Evolutionary conservation across 345 rosid species (phyloP), one percentile per base, ranked within the genome.

Genomic region (Firmiana major): DNA sequence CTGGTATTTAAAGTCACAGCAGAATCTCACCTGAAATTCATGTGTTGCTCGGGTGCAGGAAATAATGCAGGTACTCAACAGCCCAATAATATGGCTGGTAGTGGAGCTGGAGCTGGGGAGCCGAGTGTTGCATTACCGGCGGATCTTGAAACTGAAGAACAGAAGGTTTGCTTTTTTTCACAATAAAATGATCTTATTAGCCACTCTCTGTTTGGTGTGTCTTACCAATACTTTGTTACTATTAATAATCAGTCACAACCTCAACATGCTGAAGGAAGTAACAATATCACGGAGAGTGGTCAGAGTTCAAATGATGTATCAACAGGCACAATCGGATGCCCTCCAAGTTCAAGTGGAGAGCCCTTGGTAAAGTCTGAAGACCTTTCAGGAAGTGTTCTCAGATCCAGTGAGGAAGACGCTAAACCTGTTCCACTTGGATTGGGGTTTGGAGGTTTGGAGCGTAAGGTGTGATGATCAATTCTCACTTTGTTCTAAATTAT

Each of bases 361-460:
- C 75, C 82, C 53, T 19, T 68, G 53, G 64, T 73, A 63, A 86
- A 84, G 76, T 75, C 71, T 51, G 90, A 88, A 83, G 87, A 64
- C 69, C 73, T 82, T 53, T 73, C 85, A 40, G 66, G 78, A 74
- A 78, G 79, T 78, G 78, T 77, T 79, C 49, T 78, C 13, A 86
- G 84, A 78, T 81, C 86, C 73, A 53, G 84, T 72, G 86, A 82
- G 81, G 87, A 85, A 49, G 79, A 69, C 78, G 72, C 83, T 49
- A 81, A 85, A 63, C 66, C 85, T 73, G 85, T 79, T 15, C 98
- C 99, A 38, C 90, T 92, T 82, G 99, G 99, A 73, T 86, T 96
- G 84, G 98, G 97, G 74, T 79, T 92, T 75, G 97, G 94, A 40
- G 78, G 90, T 80, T 84, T 96, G 86, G 97, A 91, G 51, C 90